Base-by-base conservation (phyloP, 805 yeast genomes). In the Pichia californica region DNA sequence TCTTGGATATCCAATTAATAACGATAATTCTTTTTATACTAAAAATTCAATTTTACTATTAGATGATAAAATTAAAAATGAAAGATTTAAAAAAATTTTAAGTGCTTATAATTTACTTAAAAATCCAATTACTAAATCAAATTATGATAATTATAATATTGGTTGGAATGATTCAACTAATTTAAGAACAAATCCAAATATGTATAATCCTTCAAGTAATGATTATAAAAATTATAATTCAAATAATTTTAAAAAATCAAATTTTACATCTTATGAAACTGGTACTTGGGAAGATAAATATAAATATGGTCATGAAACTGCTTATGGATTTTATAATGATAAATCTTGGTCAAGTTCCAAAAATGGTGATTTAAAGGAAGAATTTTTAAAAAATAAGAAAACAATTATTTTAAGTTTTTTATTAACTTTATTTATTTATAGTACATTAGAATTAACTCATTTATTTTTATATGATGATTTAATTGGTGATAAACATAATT, bases 41-140 rank as follows among this genome's bases (percentile, higher is more conserved):
- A 8, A 21, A 20, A 33, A 21, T 21, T 13, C 25, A 14, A n/a
- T 16, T 11, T 31, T 40, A 1, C 29, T 40, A 1, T 40, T 63
- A 20, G 52, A 58, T 0, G 37, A 35, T 4, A 52, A 54, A 10
- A 36, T 53, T 7, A 62, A 61, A 38, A 58, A 58, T 33, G 64
- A 77, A 60, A 54, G 83, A 58, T 77, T 87, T 73, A 66, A 77
- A 52, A 58, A 67, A 36, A 57, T 80, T 1, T 68, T 75, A 6
- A 73, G 71, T 15, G 88, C 88, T 1, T 83, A 83, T 53, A 66
- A 70, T n/a, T 56, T 79, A 28, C 59, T 83, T 40, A 68, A 64
- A 38, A 74, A 74, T 48, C 70, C 74, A 1, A 49, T 57, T 13
- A 61, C 66, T 45, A 70, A 69, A 38, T 55, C 64, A 11, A 52